Evolutionary conservation across 352 stramenopile genomes (phyloP), one percentile per base, ranked within the genome.

Genomic region (Globisporangium recalcitrans): DNA sequence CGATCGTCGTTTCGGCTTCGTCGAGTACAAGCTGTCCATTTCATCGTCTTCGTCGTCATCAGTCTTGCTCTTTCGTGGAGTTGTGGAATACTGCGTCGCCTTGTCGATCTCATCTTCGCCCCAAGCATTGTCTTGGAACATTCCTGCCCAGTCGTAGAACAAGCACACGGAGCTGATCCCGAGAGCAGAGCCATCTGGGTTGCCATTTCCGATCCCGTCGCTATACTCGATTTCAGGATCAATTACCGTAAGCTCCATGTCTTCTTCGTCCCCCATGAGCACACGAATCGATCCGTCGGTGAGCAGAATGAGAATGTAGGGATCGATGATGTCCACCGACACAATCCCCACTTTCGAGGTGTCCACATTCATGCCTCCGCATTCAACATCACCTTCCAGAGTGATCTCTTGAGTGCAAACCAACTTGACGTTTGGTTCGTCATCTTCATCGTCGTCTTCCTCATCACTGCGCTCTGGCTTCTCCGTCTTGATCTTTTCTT

Each of bases 381-480:
- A 85, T 47, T 95, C 86, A 10, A 95, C 70, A 40, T 91, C 84
- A 11, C 78, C 86, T 40, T 93, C 84, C 27, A 95, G 59, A 0
- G 83, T 88, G 49, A 95, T 88, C 52, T 95, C 86, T 65, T 95
- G 86, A 0, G 85, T 93, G 42, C 84, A 93, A 36, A 90, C 73
- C 1, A 93, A 65, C 24, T 84, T 84, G 10, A 88, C 77, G n/a
- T 67, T 74, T 5, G 79, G 74, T 51, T 66, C 82, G 21, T 90
- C 78, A 19, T 88, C 75, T 55, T 87, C 72, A 11, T 85, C 77
- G 2, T 84, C 73, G 0, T 79, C 65, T 4, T 73, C 60, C 0
- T 76, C 74, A 11, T 80, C 72, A 32, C 26, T 26, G 29, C 42
- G 60, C 47, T 87, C 75, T 34, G n/a, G 0, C 10, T 75, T 59